phyloP scores from a whole-genome alignment of 805 yeast genomes.

The Isabelozyma heimii region DNA sequence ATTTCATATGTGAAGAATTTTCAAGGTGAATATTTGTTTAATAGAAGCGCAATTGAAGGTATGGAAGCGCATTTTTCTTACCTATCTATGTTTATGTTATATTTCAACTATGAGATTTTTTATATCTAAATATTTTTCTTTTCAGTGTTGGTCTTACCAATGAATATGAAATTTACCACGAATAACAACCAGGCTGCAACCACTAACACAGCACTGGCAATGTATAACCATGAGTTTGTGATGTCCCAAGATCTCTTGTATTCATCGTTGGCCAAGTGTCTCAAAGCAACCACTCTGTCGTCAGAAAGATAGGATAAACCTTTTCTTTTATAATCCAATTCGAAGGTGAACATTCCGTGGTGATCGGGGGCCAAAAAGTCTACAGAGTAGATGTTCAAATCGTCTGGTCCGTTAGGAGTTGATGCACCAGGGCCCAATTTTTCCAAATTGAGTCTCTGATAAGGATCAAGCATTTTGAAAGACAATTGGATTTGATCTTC shows the following conservation, averaged over 20 bases:
- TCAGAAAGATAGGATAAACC: slow-evolving; percentile 72
- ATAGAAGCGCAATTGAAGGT: too few relatives aligned
- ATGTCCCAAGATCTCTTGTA: slow-evolving; percentile 91
- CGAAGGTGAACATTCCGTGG: slow-evolving; percentile 93
- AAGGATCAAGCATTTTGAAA: slow-evolving; percentile 90
- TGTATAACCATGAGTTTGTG: slow-evolving; percentile 88
- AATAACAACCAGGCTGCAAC: slow-evolving; percentile 75
- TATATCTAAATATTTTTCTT: slow-evolving; percentile 23
- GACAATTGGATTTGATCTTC: slow-evolving; percentile 74
- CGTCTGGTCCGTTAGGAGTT: slow-evolving; percentile 36
- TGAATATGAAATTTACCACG: slow-evolving; percentile 58
- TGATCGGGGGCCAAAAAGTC: slow-evolving; percentile 85
- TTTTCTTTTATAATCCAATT: slow-evolving; percentile 70
- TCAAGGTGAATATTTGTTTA: too few relatives aligned
- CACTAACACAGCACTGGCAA: slow-evolving; percentile 68
- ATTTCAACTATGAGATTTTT: background rate
- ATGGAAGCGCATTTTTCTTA: background rate
- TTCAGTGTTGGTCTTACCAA: slow-evolving; percentile 24
- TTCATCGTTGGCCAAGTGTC: slow-evolving; percentile 96
- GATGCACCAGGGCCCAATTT: slow-evolving; percentile 39
- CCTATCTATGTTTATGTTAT: too few relatives aligned
- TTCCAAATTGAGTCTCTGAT: slow-evolving; percentile 71
- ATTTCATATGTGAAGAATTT: too few relatives aligned
- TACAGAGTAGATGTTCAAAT: slow-evolving; percentile 46
- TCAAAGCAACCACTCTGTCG: slow-evolving; percentile 70